Percentiles rank a stretch among this genome's conserved stretches.
These are phyloP conservation scores for Avicennia marina DNA, from an alignment of 257 asterid genomes.

Conservation along the genomic window DNA sequence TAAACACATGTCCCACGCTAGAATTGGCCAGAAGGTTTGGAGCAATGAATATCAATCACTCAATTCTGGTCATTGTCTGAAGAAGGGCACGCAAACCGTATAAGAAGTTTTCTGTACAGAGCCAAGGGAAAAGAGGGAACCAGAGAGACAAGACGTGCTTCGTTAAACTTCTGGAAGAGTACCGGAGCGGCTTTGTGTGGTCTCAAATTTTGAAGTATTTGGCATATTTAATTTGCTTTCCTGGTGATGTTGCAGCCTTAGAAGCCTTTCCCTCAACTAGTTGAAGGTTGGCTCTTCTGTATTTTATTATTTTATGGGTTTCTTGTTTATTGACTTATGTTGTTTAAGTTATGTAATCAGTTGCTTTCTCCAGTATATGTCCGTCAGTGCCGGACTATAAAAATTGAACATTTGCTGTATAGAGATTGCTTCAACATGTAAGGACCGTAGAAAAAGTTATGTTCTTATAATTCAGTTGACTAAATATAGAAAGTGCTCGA, in stretches of 20 bases:
- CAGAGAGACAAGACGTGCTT: background rate
- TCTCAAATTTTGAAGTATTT: conserved; percentile 21
- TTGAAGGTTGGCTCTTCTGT: conserved; percentile 18
- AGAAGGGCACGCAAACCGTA: conserved; percentile 5
- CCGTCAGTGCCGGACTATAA: conserved; percentile 8
- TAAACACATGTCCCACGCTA: background rate
- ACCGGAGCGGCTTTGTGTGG: conserved; percentile 16
- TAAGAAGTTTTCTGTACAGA: conserved; percentile 8
- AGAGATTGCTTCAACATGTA: conserved; percentile 44
- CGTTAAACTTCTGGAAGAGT: conserved; percentile 24
- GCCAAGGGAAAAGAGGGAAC: background rate
- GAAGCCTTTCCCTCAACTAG: conserved; percentile 19
- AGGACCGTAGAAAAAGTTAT: conserved; percentile 34
- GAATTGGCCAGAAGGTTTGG: conserved; percentile 5
- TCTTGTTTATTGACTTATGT: background rate
- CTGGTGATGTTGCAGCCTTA: conserved; percentile 24
- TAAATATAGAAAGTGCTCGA: conserved; percentile 27
- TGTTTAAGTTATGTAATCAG: background rate
- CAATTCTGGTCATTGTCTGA: conserved; percentile 32
- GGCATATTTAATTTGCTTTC: conserved; percentile 12
- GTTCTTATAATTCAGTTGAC: conserved; percentile 39
- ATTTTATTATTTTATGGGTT: conserved; percentile 4
- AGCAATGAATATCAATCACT: conserved; percentile 37
- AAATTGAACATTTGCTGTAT: conserved; percentile 28
- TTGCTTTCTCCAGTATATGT: conserved; percentile 27